phyloP scores from a whole-genome alignment of 2,329 filamentous ascomycete species.

The Colletotrichum graminicola region DNA sequence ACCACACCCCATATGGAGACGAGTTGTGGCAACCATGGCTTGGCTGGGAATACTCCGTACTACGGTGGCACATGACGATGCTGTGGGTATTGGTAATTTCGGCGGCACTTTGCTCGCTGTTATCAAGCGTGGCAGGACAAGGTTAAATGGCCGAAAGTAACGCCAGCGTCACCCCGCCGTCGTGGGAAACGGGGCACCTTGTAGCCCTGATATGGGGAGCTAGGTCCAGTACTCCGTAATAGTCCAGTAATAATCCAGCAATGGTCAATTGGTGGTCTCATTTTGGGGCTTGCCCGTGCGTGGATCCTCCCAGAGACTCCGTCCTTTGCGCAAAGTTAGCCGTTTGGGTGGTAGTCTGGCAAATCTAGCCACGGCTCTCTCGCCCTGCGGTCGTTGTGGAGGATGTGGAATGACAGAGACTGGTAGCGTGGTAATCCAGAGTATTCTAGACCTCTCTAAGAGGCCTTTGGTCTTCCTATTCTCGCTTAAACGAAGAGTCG shows the following conservation, averaged over 20 bases:
- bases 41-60: not conserved
- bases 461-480: not conserved
- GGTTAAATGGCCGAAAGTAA: constrained; percentile 36
- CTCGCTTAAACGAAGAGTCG: not conserved
- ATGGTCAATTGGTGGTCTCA: not conserved
- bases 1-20: not conserved
- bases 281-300: not conserved
- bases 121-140: constrained; percentile 27
- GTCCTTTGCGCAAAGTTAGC: not conserved
- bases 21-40: constrained; percentile 2
- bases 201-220: constrained; percentile 13
- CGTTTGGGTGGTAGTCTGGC: not conserved
- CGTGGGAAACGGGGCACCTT: not conserved
- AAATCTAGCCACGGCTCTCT: constrained; percentile 18
- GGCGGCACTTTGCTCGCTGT: constrained; percentile 39
- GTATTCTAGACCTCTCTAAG: not conserved
- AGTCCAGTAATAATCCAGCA: too few relatives aligned
- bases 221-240: not conserved
- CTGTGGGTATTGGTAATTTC: constrained; percentile 36
- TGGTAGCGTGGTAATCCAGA: not conserved
- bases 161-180: constrained; percentile 27
- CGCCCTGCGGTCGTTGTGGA: constrained; percentile 20
- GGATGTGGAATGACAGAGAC: constrained; percentile 30
- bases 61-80: constrained; percentile 31
- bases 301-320: not conserved